Base-by-base conservation (phyloP, 257 asterid genomes). In the Solanum dulcamara region DNA sequence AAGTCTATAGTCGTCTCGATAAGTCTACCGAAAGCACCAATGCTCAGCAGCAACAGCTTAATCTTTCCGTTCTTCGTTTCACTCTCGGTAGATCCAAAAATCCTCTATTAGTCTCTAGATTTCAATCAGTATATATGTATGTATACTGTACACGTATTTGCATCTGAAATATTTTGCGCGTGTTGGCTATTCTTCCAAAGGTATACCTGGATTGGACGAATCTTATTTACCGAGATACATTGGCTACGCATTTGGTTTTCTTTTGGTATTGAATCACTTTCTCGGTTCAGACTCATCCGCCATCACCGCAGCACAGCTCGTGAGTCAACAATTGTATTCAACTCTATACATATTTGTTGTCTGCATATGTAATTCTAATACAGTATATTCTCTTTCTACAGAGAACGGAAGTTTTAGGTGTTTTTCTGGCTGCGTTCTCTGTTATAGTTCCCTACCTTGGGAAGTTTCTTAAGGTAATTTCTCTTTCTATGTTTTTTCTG, bases 21-120 rank as follows among this genome's bases (percentile, higher is more conserved):
- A 81, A 87, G 22, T 81, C 92, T 68, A 70, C 88, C 24, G 84
- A 88, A 86, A 89, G 81, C 80, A 68, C 50, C 59, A 72, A 40
- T 60, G 83, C 89, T 32, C 91, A 88, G 6, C 92, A 59, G 53
- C 90, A 91, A 38, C 96, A 91, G 88, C 93, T 92, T 84, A 93
- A 96, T 70, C 96, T 96, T 88, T 95, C 98, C 4, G 97, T 94
- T 88, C 98, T 96, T 88, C 98, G 98, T 90, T 96, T 96, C 90
- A 96, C 98, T 37, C 93, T 96, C 7, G 98, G 98, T 94, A 90
- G 81, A 15, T 46, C 37, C 57, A 74, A 24, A 32, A 42, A 7
- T 53, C 80, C 33, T 50, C 46, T 72, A 26, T 26, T 26, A 2
- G 7, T 70, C 64, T 20, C 64, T 46, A 33, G 20, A 30, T 37